These are phyloP conservation scores for Talaromyces ruber DNA, from an alignment of 495 filamentous ascomycete genomes.

Conservation along the genomic window DNA sequence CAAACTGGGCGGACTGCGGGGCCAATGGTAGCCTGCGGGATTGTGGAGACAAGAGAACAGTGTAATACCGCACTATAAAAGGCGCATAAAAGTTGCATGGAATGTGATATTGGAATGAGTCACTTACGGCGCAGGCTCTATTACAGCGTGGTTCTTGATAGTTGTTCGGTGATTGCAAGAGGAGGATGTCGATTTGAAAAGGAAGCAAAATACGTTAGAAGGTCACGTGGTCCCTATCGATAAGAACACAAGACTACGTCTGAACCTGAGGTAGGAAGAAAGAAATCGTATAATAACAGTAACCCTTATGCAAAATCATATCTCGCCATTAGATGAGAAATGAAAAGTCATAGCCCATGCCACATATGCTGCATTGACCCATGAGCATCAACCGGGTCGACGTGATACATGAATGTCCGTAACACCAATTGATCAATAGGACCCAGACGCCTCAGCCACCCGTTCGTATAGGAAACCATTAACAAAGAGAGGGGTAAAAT, in stretches of 20 bases:
- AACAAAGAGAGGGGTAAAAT: background rate
- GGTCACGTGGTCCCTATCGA: slow-evolving; percentile 3
- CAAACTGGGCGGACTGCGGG: slow-evolving; percentile 1
- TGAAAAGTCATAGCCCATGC: background rate
- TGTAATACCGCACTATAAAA: background rate
- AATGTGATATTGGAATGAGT: background rate
- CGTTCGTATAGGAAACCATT: background rate
- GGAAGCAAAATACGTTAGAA: background rate
- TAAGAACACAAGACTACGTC: background rate
- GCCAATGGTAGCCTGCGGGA: background rate
- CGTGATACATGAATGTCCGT: background rate
- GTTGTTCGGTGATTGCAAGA: background rate
- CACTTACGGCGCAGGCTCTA: background rate
- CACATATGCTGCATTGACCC: slow-evolving; percentile 1
- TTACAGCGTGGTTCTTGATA: background rate
- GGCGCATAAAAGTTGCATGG: background rate
- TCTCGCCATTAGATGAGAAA: background rate
- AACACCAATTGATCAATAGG: background rate
- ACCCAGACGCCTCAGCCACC: background rate
- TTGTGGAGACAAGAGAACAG: background rate
- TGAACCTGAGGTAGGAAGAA: background rate
- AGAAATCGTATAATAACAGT: background rate
- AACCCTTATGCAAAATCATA: background rate
- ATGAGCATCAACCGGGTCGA: background rate
- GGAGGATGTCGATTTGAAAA: background rate